A percentile compares a stretch with the other conserved stretches of the same genome.
These are phyloP conservation scores for Trypanosoma lewisi DNA, from an alignment of 208 protist genomes.

Conservation along the genomic window DNA sequence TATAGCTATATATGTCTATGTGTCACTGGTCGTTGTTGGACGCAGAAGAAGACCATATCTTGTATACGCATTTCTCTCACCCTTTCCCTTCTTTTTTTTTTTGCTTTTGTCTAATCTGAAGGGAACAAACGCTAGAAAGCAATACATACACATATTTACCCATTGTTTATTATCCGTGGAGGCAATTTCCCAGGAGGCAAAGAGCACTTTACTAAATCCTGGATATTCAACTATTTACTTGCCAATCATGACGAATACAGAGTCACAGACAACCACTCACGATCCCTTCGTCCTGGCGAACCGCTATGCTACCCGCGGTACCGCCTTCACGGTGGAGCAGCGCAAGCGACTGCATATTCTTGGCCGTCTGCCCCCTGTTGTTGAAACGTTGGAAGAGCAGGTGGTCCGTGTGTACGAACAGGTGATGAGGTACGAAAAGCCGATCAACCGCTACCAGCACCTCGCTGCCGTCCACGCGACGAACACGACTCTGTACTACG, in stretches of 20 bases:
- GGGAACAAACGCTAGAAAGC: neutral
- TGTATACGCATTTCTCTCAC: constrained; percentile 17
- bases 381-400: constrained; percentile 83
- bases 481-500: constrained; percentile 85
- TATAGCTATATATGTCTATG: no score
- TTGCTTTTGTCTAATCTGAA: constrained; percentile 2
- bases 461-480: constrained; percentile 58
- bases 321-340: constrained; percentile 78
- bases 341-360: constrained; percentile 65
- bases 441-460: constrained; percentile 84
- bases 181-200: no score
- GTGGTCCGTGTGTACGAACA: constrained; percentile 68
- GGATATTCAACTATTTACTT: no score
- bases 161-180: neutral
- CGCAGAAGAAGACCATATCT: no score
- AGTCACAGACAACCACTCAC: no score
- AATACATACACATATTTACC: neutral
- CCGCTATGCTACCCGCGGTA: constrained; percentile 79
- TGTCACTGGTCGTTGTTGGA: no score
- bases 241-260: neutral
- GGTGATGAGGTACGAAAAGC: constrained; percentile 70
- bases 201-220: no score
- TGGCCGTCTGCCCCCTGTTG: constrained; percentile 56
- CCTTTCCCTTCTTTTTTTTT: constrained; percentile 11
- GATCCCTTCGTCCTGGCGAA: constrained; percentile 48